Percentiles rank a stretch among this genome's conserved stretches.
Evolutionary conservation across 1,139 yeast genomes (phyloP).

Genomic region (Kodamaea derodonti): DNA sequence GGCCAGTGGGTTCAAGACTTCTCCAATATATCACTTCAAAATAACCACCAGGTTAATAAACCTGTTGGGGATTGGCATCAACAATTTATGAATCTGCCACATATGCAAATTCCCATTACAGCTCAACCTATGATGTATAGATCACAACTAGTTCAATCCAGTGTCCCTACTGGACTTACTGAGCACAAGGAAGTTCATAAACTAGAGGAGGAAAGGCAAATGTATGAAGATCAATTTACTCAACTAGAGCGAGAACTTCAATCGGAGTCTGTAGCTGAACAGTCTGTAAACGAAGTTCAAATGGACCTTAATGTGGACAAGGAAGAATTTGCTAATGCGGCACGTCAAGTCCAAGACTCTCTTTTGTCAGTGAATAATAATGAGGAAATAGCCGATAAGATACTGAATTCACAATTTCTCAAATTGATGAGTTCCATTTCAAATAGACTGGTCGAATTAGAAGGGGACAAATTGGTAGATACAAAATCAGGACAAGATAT

Average conservation of each 20-base stretch:
- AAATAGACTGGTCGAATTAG: constrained; percentile 35
- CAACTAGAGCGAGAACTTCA: constrained; percentile 32
- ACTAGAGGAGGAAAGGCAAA: constrained; percentile 24
- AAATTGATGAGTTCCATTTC: constrained; percentile 41
- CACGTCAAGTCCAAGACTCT: constrained; percentile 33
- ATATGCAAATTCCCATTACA: constrained; percentile 6
- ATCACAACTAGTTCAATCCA: constrained; percentile 1
- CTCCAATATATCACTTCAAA: constrained; percentile 21
- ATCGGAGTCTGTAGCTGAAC: constrained; percentile 9
- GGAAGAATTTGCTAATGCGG: constrained; percentile 41
- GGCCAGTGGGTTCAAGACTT: constrained; percentile 34
- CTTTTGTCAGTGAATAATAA: constrained; percentile 21
- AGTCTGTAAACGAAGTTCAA: no score
- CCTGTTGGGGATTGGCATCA: constrained; percentile 23
- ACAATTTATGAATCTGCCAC: constrained; percentile 24
- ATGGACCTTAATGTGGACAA: constrained; percentile 19
- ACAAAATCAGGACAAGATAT: constrained; percentile 16
- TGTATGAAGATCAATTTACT: constrained; percentile 36
- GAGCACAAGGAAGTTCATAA: constrained; percentile 33
- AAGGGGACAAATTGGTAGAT: constrained; percentile 39
- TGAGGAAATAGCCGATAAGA: constrained; percentile 28
- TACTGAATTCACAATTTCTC: constrained; percentile 37
- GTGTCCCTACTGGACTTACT: constrained; percentile 6
- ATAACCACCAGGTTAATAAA: constrained; percentile 4
- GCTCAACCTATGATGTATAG: constrained; percentile 2